Base-by-base conservation (phyloP, 2,329 filamentous ascomycete genomes). In the Didymosphaeria variabile region DNA sequence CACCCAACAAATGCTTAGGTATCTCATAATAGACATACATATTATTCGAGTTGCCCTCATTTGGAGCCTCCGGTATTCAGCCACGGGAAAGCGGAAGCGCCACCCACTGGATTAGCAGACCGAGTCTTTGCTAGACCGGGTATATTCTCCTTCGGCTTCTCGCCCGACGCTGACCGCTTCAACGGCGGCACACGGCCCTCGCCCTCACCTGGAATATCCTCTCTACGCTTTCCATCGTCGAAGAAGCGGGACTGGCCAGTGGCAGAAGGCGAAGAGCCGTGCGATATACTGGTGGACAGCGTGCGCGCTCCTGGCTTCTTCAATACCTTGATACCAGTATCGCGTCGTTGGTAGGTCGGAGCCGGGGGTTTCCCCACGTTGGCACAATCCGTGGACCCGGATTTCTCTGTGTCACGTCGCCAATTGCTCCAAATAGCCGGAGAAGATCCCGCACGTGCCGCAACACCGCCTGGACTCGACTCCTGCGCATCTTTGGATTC, bases 1-100 rank as follows among this genome's bases (percentile, higher is more conserved):
- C 29, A 34, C 26, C 29, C 46, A 50, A 15, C 32, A 10, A 8
- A 26, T 53, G 15, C 21, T 42, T 29, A 34, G 32, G 34, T 26
- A 40, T 40, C 10, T 26, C 10, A 10, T 34, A 53, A n/a, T 4
- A 53, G 40, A 26, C 21, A 53, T 32, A 29, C 29, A 53, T 23
- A 38, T 26, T 6, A 23, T 21, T 19, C 15, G 15, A 13, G 10
- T n/a, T 17, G 32, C 32, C 9, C 45, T 65, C 62, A 78, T 59
- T 72, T 77, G 1, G 69, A 63, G 29, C 71, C 69, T 23, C 70
- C 66, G 52, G 65, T 70, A 54, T 91, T 94, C 83, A 97, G 90
- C 94, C 94, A 98, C 13, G 91, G 90, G 81, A 98, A 98, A 2
- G 94, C 94, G 60, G 92, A 95, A 15, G 91, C 94, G n/a, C 92